A percentile compares a stretch with the other conserved stretches of the same genome.
phyloP scores from a whole-genome alignment of 1,284 basidiomycete species.

The Trichosporon ovoides region DNA sequence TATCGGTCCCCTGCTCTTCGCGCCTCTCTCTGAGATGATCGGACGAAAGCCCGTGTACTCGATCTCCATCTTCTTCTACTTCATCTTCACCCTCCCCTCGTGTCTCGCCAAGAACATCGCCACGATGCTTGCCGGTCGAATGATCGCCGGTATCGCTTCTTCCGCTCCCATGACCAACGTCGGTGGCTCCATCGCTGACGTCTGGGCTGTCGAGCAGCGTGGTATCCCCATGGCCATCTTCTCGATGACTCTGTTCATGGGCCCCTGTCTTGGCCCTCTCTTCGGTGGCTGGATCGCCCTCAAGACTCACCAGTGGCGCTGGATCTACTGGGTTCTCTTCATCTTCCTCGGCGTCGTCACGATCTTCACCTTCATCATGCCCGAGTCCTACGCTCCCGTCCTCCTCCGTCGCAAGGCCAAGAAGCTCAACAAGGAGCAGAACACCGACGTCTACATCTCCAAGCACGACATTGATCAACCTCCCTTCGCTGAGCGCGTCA shows the following conservation, averaged over 20 bases:
- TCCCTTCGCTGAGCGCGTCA: conserved; percentile 38
- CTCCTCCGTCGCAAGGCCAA: conserved; percentile 43
- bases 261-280: conserved; percentile 49
- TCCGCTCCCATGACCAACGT: conserved; percentile 52
- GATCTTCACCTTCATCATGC: conserved; percentile 33
- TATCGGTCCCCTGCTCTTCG: conserved; percentile 47
- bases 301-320: conserved; percentile 45
- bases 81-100: conserved; percentile 50
- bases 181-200: conserved; percentile 51
- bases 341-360: conserved; percentile 43
- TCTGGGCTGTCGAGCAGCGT: conserved; percentile 49
- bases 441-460: conserved; percentile 41
- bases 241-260: conserved; percentile 42
- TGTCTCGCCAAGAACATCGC: conserved; percentile 50
- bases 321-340: conserved; percentile 51
- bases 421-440: conserved; percentile 44
- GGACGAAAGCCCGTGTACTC: conserved; percentile 48
- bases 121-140: conserved; percentile 51
- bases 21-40: conserved; percentile 45
- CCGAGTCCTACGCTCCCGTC: conserved; percentile 49
- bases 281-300: conserved; percentile 46
- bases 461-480: conserved; percentile 40
- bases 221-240: conserved; percentile 51
- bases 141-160: conserved; percentile 50
- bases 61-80: conserved; percentile 48